Conservation (phyloP, 768 basidiomycete species). For the Suillus bovinus region DNA sequence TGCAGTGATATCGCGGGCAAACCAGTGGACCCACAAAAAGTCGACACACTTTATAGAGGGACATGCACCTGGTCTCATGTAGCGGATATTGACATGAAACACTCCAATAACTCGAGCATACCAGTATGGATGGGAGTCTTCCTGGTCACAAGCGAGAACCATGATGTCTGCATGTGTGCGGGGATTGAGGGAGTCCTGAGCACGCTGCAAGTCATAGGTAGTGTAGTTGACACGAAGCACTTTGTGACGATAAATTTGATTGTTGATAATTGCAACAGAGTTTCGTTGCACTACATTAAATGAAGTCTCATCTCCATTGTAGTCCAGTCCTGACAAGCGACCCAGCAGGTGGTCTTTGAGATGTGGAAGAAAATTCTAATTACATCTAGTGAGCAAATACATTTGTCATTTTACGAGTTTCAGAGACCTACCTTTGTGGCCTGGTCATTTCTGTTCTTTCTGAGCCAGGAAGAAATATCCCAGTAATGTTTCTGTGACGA, state of each 20-base stretch:
- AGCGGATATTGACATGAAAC: too few species aligned
- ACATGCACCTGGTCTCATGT: too few species aligned
- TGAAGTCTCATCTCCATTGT: constrained; percentile 29
- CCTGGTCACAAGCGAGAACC: too few species aligned
- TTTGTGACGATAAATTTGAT: constrained; percentile 28
- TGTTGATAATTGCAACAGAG: constrained; percentile 21
- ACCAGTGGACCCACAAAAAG: too few species aligned
- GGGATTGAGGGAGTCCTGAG: too few species aligned
- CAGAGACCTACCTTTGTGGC: constrained; percentile 10
- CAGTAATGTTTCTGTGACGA: neutral
- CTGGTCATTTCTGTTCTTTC: constrained; percentile 11
- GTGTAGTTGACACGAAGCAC: constrained; percentile 18
- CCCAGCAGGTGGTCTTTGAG: constrained; percentile 24
- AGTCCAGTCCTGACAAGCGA: constrained; percentile 8
- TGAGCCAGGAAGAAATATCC: constrained; percentile 12
- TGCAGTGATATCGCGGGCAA: too few species aligned
- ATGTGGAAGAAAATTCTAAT: constrained; percentile 22
- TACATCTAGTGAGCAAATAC: neutral
- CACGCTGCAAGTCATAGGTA: too few species aligned
- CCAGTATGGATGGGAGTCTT: too few species aligned
- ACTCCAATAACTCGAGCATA: too few species aligned
- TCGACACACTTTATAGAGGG: too few species aligned
- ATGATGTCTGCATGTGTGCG: too few species aligned
- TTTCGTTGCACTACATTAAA: constrained; percentile 20
- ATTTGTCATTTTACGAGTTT: neutral